A percentile compares a stretch with the other conserved stretches of the same genome.
Conservation (phyloP, 2,329 filamentous ascomycete species). For the Pyricularia pennisetigena region DNA sequence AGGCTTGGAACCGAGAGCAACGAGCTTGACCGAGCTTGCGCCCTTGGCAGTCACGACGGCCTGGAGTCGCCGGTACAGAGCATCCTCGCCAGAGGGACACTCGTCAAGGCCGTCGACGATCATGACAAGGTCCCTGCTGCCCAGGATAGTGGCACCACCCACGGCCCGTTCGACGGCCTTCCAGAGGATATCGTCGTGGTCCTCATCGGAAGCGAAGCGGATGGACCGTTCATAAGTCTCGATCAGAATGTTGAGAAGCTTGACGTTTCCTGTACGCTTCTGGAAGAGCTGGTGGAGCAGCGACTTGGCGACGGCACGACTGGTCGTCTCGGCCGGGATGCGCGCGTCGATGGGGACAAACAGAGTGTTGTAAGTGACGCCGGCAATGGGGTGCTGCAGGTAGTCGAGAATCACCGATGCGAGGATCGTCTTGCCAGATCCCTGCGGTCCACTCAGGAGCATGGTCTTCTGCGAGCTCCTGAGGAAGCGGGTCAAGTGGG, state of each 20-base stretch:
- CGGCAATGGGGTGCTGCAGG: background rate
- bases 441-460: background rate
- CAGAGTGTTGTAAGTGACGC: background rate
- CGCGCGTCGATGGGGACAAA: background rate
- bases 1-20: background rate
- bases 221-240: background rate
- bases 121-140: background rate
- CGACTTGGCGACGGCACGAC: background rate
- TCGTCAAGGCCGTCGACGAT: background rate
- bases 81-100: background rate
- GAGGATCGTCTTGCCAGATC: background rate
- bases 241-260: background rate
- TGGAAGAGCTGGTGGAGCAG: background rate
- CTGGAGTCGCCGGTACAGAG: background rate
- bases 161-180: background rate
- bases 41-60: background rate
- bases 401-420: background rate
- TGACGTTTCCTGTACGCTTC: slow-evolving; percentile 1
- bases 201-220: background rate
- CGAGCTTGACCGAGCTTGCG: background rate
- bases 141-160: background rate
- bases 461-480: background rate
- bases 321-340: background rate
- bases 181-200: background rate
- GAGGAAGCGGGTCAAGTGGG: background rate